Percentiles rank a stretch among this genome's conserved stretches.
phyloP scores from a whole-genome alignment of 2,329 filamentous ascomycete species.

The Exophiala calicioides region DNA sequence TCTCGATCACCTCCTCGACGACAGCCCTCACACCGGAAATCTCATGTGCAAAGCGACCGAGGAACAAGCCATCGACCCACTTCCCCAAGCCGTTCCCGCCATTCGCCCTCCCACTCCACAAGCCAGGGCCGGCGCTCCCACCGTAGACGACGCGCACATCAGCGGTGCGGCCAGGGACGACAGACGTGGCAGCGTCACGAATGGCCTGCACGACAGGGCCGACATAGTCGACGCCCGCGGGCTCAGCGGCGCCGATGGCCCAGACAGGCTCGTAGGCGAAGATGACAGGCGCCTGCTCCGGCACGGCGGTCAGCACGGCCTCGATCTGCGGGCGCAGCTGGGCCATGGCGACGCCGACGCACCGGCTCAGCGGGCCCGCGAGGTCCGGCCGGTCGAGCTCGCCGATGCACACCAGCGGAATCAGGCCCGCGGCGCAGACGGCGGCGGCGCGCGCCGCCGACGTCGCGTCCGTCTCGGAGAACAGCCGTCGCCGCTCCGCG shows the following conservation, averaged over 20 bases:
- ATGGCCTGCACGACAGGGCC: constrained; percentile 68
- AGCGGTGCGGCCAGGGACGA: constrained; percentile 51
- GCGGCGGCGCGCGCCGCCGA: constrained; percentile 71
- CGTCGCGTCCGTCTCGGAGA: constrained; percentile 71
- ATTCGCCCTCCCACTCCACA: constrained; percentile 56
- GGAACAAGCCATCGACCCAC: constrained; percentile 75
- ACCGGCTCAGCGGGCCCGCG: constrained; percentile 32
- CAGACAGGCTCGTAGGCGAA: constrained; percentile 87
- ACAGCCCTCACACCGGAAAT: constrained; percentile 70
- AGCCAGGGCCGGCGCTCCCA: constrained; percentile 76
- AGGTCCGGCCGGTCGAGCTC: constrained; percentile 59
- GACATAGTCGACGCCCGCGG: constrained; percentile 72
- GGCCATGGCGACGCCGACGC: constrained; percentile 60
- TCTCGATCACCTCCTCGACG: constrained; percentile 66
- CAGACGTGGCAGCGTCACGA: constrained; percentile 48
- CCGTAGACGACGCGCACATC: constrained; percentile 74
- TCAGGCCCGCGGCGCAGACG: constrained; percentile 66
- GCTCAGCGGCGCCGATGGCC: constrained; percentile 76
- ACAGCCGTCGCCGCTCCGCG: constrained; percentile 72
- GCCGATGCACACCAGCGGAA: constrained; percentile 78
- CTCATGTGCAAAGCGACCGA: constrained; percentile 80
- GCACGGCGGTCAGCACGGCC: constrained; percentile 62
- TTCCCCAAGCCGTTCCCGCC: constrained; percentile 55
- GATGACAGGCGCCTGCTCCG: constrained; percentile 66
- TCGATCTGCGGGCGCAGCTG: constrained; percentile 69